A percentile compares a stretch with the other conserved stretches of the same genome.
Conservation (phyloP, 2,329 filamentous ascomycete species). For the Iodosphaeria phyllophila region DNA sequence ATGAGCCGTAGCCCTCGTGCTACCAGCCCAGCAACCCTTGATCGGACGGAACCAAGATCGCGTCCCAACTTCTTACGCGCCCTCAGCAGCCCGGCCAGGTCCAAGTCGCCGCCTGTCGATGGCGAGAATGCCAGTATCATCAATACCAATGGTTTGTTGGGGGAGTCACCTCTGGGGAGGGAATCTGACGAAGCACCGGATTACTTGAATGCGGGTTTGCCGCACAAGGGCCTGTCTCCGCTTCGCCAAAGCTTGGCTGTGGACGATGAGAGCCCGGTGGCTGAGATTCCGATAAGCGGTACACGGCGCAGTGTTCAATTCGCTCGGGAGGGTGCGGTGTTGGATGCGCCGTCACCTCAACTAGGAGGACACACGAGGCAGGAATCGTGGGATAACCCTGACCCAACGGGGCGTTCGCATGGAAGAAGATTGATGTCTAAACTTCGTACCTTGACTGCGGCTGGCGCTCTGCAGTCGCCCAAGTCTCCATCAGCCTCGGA, state of each 20-base stretch:
- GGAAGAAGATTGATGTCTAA: conserved; percentile 58
- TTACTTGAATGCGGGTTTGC: conserved; percentile 17
- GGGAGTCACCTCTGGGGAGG: conserved; percentile 5
- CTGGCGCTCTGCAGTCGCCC: conserved; percentile 26
- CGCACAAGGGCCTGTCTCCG: conserved; percentile 13
- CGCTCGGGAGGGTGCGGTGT: conserved; percentile 31
- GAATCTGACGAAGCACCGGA: conserved; percentile 12
- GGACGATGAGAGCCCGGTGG: conserved; percentile 4
- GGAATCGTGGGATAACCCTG: conserved; percentile 49
- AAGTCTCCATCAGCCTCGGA: conserved; percentile 16
- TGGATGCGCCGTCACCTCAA: conserved; percentile 24
- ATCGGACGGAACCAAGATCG: no score
- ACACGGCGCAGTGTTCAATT: conserved; percentile 62
- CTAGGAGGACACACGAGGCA: conserved; percentile 37
- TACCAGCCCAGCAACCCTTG: conserved; percentile 7
- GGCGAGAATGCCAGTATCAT: no score
- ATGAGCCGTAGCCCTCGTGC: conserved; percentile 13
- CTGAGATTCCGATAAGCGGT: conserved; percentile 6
- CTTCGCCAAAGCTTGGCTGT: conserved; percentile 6
- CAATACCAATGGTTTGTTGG: conserved; percentile 7
- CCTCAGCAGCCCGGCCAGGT: conserved; percentile 7
- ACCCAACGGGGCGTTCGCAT: conserved; percentile 36
- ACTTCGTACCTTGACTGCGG: conserved; percentile 46
- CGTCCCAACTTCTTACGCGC: conserved; percentile 8
- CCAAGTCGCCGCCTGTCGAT: conserved; percentile 1